Base-by-base conservation (phyloP, 345 rosid genomes). In the Noccaea caerulescens region DNA sequence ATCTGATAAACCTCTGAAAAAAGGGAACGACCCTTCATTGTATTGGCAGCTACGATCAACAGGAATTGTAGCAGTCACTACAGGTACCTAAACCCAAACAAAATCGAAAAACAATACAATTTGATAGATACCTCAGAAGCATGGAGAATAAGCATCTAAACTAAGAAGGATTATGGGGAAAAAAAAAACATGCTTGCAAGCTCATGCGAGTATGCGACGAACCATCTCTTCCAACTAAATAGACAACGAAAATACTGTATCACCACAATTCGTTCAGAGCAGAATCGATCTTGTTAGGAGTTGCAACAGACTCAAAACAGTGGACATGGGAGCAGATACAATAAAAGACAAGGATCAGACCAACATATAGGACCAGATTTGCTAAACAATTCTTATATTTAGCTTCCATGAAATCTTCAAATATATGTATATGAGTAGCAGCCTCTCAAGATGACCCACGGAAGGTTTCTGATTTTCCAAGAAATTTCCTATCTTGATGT, bases 1-100 rank as follows among this genome's bases (percentile, higher is more conserved):
- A 60, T 93, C 97, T 64, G 84, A 91, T 77, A 93, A 82, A 72
- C 98, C 94, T 59, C 68, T 82, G 85, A 86, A 93, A 74, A 66
- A 78, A 7, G 97, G 98, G 82, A 93, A 93, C 30, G 94, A 86
- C 76, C 93, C 97, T 80, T 85, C 89, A 60, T 7, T 66, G 76
- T 93, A 93, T 66, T 83, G 84, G 79, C 97, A 93, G 77, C 82
- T 82, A 49, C 79, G 85, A 46, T 93, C 93, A 76, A 93, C 83
- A 47, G 92, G 87, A 75, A 91, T 72, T 58, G 81, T 80, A 64
- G 98, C 98, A 50, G 98, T 93, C 62, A 87, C 88, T 45, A 91
- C 98, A 75, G 98, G 98, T 36, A 93, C 97, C 98, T 93, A 82
- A 67, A 73, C 27, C 67, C 67, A 57, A 42, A 55, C 25, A 12